A percentile compares a stretch with the other conserved stretches of the same genome.
Conservation (phyloP, 2,329 filamentous ascomycete species). For the Neofusicoccum laricinum region DNA sequence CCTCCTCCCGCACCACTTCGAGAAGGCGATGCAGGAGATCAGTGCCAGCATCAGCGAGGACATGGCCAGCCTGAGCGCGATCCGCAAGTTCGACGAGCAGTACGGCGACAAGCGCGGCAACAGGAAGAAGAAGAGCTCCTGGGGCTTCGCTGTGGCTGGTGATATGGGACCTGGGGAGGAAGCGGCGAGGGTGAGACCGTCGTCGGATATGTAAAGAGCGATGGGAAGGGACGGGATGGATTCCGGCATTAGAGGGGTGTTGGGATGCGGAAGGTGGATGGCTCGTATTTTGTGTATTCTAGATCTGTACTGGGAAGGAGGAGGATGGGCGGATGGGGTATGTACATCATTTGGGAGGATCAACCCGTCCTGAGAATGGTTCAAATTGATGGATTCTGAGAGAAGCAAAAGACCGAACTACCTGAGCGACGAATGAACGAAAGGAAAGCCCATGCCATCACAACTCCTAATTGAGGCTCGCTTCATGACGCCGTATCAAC, state of each 20-base stretch:
- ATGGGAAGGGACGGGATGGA: background rate
- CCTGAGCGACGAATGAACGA: too few relatives aligned
- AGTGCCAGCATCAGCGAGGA: slow-evolving; percentile 91
- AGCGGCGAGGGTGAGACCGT: slow-evolving; percentile 30
- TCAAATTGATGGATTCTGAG: too few relatives aligned
- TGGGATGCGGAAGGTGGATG: too few relatives aligned
- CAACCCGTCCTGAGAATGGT: too few relatives aligned
- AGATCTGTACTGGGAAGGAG: background rate
- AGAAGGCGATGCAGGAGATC: slow-evolving; percentile 82
- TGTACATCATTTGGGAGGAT: background rate
- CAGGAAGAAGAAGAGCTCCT: slow-evolving; percentile 55
- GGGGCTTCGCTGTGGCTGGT: slow-evolving; percentile 45
- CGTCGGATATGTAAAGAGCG: background rate
- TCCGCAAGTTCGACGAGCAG: slow-evolving; percentile 92
- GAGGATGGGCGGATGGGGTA: background rate
- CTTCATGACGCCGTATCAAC: too few relatives aligned
- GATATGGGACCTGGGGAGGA: slow-evolving; percentile 29
- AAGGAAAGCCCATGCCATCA: too few relatives aligned
- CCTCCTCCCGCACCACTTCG: slow-evolving; percentile 71
- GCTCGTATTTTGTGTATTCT: too few relatives aligned
- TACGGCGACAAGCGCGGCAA: slow-evolving; percentile 77
- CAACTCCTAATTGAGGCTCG: too few relatives aligned
- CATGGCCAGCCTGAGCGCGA: slow-evolving; percentile 80
- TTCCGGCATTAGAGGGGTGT: background rate
- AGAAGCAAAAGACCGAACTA: too few relatives aligned